A percentile compares a stretch with the other conserved stretches of the same genome.
Evolutionary conservation across 2,329 filamentous ascomycete species (phyloP).

Genomic region (Phoma sp.): DNA sequence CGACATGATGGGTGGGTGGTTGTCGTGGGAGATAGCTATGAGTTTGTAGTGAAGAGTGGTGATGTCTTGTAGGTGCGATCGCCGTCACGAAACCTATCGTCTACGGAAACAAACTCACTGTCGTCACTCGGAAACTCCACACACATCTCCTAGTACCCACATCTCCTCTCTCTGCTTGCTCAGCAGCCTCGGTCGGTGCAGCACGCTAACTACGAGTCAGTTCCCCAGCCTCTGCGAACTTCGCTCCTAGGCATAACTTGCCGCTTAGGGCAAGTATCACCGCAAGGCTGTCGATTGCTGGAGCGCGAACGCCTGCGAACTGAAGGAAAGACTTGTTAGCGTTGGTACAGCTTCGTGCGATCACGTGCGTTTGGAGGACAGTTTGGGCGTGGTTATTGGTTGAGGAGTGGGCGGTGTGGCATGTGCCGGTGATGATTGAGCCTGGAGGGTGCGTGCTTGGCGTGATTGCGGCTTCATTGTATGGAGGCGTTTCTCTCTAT

Average conservation of each 20-base stretch:
- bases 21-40: no score
- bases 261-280: constrained; percentile 30
- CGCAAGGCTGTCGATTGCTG: constrained; percentile 36
- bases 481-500: neutral
- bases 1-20: neutral
- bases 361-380: constrained; percentile 22
- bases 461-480: neutral
- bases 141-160: neutral
- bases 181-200: constrained; percentile 1
- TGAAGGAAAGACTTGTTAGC: constrained; percentile 19
- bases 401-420: neutral
- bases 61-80: no score
- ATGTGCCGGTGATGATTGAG: neutral
- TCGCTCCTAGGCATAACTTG: constrained; percentile 20
- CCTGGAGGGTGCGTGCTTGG: neutral
- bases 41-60: no score
- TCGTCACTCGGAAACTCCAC: no score
- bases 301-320: constrained; percentile 40
- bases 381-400: neutral
- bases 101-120: neutral
- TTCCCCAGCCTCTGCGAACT: neutral
- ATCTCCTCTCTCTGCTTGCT: neutral
- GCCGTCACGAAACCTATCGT: neutral
- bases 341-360: constrained; percentile 21
- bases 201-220: neutral